Percentiles rank a stretch among this genome's conserved stretches.
Evolutionary conservation across 2,329 filamentous ascomycete species (phyloP).

Genomic region (Penicillium sp.): DNA sequence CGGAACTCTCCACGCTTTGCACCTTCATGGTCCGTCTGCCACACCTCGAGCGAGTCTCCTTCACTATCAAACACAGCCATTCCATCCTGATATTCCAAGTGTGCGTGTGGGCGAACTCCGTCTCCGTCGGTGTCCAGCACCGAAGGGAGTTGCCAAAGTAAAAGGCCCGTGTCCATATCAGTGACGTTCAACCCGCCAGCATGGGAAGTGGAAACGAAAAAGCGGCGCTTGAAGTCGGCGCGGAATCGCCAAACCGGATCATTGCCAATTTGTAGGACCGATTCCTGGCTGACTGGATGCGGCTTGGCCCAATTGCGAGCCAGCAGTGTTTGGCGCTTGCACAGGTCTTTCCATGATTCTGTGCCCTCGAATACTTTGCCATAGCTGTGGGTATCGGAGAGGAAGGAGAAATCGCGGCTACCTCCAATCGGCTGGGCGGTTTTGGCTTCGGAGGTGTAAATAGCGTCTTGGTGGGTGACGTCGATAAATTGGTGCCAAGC

Average conservation of each 20-base stretch:
- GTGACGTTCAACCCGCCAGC: slow-evolving; percentile 40
- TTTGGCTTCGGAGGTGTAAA: slow-evolving; percentile 33
- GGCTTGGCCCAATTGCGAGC: slow-evolving; percentile 32
- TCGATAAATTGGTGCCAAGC: slow-evolving; percentile 40
- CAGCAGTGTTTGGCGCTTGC: slow-evolving; percentile 36
- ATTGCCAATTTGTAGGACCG: slow-evolving; percentile 35
- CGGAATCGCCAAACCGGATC: slow-evolving; percentile 41
- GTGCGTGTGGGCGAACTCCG: slow-evolving; percentile 38
- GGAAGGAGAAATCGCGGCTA: slow-evolving; percentile 26
- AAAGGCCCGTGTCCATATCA: slow-evolving; percentile 39
- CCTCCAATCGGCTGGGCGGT: slow-evolving; percentile 20
- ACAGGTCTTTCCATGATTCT: slow-evolving; percentile 39
- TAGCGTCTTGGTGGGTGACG: slow-evolving; percentile 35
- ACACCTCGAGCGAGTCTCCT: slow-evolving; percentile 41
- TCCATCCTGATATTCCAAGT: slow-evolving; percentile 43
- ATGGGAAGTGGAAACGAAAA: slow-evolving; percentile 41
- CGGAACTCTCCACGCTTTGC: slow-evolving; percentile 34
- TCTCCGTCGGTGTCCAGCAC: slow-evolving; percentile 20
- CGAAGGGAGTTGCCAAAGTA: slow-evolving; percentile 34
- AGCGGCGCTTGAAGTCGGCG: slow-evolving; percentile 41
- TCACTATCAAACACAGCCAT: slow-evolving; percentile 40
- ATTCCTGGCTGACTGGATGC: slow-evolving; percentile 32
- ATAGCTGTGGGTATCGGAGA: slow-evolving; percentile 24
- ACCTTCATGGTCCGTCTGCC: slow-evolving; percentile 34
- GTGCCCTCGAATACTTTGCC: slow-evolving; percentile 29